These are phyloP conservation scores for Paracamarosporium sp. DNA, from an alignment of 2,329 filamentous ascomycete species.

Conservation along the genomic window DNA sequence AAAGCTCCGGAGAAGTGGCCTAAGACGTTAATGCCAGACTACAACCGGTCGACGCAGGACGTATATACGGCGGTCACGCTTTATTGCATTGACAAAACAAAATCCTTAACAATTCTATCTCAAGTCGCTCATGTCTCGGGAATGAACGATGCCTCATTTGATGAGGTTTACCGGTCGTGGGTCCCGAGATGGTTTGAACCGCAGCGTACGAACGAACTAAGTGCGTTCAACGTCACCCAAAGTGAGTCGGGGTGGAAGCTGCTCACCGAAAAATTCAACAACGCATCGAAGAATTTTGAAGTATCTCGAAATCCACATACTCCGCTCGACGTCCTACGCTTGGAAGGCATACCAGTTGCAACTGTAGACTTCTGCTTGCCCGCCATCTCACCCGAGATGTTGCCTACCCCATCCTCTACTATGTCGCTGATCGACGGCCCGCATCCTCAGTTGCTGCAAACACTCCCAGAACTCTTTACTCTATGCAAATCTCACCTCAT, in stretches of 20 bases:
- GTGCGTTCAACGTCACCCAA: neutral
- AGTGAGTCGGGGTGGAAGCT: neutral
- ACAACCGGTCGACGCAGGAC: neutral
- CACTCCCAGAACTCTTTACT: neutral
- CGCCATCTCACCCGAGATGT: neutral
- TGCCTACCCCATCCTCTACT: neutral
- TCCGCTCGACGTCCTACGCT: neutral
- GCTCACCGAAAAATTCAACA: constrained; percentile 11
- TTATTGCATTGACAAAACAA: constrained; percentile 8
- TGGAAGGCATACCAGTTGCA: constrained; percentile 7
- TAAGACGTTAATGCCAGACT: constrained; percentile 7
- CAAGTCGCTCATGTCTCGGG: neutral
- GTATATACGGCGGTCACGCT: constrained; percentile 12
- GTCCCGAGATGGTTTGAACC: constrained; percentile 10
- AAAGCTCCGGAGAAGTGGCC: constrained; percentile 8
- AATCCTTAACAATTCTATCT: constrained; percentile 7
- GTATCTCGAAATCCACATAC: constrained; percentile 3
- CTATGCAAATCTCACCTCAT: constrained; percentile 5
- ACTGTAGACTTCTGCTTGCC: constrained; percentile 2
- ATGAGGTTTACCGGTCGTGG: constrained; percentile 4
- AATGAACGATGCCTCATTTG: neutral
- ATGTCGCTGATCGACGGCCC: neutral
- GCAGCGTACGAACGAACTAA: neutral
- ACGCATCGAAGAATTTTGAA: neutral
- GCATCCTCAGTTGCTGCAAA: neutral